These are phyloP conservation scores for Paramarasmius palmivorus DNA, from an alignment of 1,284 basidiomycete genomes.

Conservation along the genomic window DNA sequence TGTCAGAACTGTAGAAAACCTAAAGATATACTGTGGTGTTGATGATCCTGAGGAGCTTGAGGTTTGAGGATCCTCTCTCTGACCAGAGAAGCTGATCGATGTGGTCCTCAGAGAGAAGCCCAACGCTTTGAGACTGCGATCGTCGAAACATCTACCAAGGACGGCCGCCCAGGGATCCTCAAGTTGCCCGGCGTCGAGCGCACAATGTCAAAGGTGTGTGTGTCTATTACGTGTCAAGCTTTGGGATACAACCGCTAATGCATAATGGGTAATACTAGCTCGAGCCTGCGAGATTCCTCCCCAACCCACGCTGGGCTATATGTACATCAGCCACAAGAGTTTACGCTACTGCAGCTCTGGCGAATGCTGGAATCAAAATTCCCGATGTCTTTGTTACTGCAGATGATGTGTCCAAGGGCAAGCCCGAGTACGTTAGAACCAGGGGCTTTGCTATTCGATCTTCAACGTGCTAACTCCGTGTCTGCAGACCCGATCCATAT, in stretches of 20 bases:
- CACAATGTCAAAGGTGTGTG: constrained; percentile 51
- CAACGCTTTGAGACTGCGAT: constrained; percentile 70
- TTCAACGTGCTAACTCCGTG: constrained; percentile 24
- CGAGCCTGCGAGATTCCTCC: constrained; percentile 39
- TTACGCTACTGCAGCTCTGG: constrained; percentile 59
- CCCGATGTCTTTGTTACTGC: constrained; percentile 76
- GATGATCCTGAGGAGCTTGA: constrained; percentile 67
- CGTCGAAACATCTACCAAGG: constrained; percentile 51
- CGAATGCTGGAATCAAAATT: constrained; percentile 49
- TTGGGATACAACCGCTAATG: neutral
- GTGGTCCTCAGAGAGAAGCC: constrained; percentile 52
- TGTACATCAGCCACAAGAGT: constrained; percentile 66
- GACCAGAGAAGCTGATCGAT: neutral
- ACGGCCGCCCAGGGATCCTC: constrained; percentile 59
- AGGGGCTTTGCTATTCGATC: constrained; percentile 11
- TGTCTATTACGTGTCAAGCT: too few relatives aligned
- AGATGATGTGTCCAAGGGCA: constrained; percentile 78
- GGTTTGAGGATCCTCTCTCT: constrained; percentile 35
- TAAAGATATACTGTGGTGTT: constrained; percentile 70
- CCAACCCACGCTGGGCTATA: constrained; percentile 64
- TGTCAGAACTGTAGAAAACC: constrained; percentile 78
- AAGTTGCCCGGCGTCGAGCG: constrained; percentile 60
- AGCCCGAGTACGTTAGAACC: constrained; percentile 63
- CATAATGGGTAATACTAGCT: constrained; percentile 35
- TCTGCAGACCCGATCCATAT: constrained; percentile 80